These are phyloP conservation scores for Erythrobasidium hasegawianum DNA, from an alignment of 1,284 basidiomycete genomes.

Conservation along the genomic window DNA sequence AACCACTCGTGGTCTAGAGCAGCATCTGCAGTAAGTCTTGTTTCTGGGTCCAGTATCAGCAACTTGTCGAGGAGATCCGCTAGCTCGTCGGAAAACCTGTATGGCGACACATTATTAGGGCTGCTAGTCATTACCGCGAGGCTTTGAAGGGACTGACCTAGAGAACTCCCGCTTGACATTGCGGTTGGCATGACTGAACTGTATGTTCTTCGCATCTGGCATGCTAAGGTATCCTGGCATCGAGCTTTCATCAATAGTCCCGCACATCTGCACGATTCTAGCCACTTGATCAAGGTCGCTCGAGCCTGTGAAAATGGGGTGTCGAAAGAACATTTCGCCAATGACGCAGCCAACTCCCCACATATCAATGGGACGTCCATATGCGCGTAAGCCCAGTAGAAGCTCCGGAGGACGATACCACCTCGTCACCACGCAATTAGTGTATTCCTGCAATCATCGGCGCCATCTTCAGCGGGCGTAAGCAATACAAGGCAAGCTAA, in stretches of 20 bases:
- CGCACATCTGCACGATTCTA: conserved; percentile 84
- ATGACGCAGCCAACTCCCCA: conserved; percentile 98
- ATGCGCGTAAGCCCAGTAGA: conserved; percentile 77
- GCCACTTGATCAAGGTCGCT: conserved; percentile 87
- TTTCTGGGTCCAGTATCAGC: conserved; percentile 55
- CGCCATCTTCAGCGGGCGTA: too few relatives aligned
- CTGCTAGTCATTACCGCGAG: too few relatives aligned
- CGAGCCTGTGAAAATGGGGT: conserved; percentile 83
- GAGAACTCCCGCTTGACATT: conserved; percentile 28
- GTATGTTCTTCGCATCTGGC: conserved; percentile 36
- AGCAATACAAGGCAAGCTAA: too few relatives aligned
- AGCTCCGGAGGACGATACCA: conserved; percentile 98
- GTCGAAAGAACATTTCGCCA: conserved; percentile 87
- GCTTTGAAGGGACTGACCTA: too few relatives aligned
- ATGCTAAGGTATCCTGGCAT: conserved; percentile 71
- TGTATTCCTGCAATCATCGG: conserved; percentile 76
- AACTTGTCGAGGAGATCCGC: conserved; percentile 53
- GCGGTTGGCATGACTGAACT: background rate
- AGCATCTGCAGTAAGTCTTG: conserved; percentile 54
- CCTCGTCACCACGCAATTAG: conserved; percentile 96
- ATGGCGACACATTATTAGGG: background rate
- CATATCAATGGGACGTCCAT: conserved; percentile 91
- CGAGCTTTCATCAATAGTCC: conserved; percentile 67
- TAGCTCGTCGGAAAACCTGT: conserved; percentile 19
- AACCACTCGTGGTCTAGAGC: conserved; percentile 55